Evolutionary conservation across 805 yeast species (phyloP).

Genomic region (Starmerella ratchasimensis): DNA sequence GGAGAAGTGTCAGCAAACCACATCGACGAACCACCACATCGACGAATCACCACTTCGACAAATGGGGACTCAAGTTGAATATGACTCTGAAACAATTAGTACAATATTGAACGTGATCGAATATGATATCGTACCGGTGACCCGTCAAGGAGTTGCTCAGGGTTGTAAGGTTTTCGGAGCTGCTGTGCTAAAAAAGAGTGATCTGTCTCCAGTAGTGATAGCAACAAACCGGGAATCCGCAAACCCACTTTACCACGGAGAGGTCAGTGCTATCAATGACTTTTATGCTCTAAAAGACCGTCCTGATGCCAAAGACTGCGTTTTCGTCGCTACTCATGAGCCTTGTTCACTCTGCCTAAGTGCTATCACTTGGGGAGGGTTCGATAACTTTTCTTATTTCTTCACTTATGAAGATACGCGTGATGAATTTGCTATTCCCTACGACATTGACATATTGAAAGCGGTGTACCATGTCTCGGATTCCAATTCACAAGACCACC

Average conservation of each 20-base stretch:
- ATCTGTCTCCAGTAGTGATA: conserved; percentile 15
- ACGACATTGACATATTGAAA: conserved; percentile 17
- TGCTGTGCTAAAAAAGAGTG: conserved; percentile 16
- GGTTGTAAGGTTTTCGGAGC: conserved; percentile 20
- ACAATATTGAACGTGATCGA: conserved; percentile 18
- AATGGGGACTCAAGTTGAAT: too few species aligned
- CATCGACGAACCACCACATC: too few species aligned
- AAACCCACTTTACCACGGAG: conserved; percentile 20
- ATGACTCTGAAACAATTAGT: too few species aligned
- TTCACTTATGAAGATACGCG: conserved; percentile 18
- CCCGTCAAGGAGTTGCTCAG: conserved; percentile 10
- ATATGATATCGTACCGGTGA: conserved; percentile 14
- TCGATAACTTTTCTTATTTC: conserved; percentile 19
- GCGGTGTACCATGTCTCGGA: conserved; percentile 14
- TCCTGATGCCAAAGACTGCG: conserved; percentile 15
- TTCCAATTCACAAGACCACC: conserved; percentile 6
- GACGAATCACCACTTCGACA: too few species aligned
- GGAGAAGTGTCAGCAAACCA: too few species aligned
- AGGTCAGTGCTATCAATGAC: conserved; percentile 14
- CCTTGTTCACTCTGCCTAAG: conserved; percentile 20
- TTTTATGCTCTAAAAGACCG: conserved; percentile 13
- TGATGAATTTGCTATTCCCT: conserved; percentile 13
- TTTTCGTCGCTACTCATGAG: conserved; percentile 20
- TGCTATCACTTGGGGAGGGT: conserved; percentile 20
- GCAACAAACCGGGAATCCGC: conserved; percentile 15